Base-by-base conservation (phyloP, 257 asterid genomes). In the Perilla frutescens region DNA sequence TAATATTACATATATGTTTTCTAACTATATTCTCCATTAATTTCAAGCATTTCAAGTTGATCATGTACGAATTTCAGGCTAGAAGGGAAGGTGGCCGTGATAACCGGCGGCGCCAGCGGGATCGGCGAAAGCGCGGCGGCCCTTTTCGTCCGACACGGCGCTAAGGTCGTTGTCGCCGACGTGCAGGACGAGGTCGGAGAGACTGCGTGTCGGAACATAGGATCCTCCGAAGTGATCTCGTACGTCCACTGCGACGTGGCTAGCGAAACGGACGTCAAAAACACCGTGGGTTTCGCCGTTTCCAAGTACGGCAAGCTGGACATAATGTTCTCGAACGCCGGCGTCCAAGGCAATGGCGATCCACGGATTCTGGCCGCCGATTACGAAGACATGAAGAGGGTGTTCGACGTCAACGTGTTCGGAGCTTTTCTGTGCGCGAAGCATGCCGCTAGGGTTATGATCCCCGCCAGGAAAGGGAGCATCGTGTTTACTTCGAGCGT, bases 271-370 rank as follows among this genome's bases (percentile, higher is more conserved):
- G 64, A 77, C 15, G 43, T 77, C 1, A 36, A 45, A 60, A 66
- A 43, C 15, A 75, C 78, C 2, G 76, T 73, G 45, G 44, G 61
- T 6, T 26, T 26, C 3, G 76, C 75, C 6, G 62, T 78, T 11
- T 6, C 76, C 8, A 5, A 0, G 32, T 68, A 57, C 20, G 79
- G 82, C 1, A 51, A 61, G 9, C 84, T 91, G 4, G 96, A 91
- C 73, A 79, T 91, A 71, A 89, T 91, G 96, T 91, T 81, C 88
- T 85, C 83, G 84, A 91, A 88, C 55, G 97, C 97, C 26, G 96
- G 91, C 1, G 79, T 89, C 15, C 57, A 53, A 4, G 68, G 68
- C 2, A 5, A 3, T 5, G 0, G 5, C 15, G 1, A 14, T 7
- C 83, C 89, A 0, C 89, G 89, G 0, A 81, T 79, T 37, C 61